Evolutionary conservation across 805 yeast genomes (phyloP), one percentile per base, ranked within the genome.

Genomic region (Priceomyces castillae): DNA sequence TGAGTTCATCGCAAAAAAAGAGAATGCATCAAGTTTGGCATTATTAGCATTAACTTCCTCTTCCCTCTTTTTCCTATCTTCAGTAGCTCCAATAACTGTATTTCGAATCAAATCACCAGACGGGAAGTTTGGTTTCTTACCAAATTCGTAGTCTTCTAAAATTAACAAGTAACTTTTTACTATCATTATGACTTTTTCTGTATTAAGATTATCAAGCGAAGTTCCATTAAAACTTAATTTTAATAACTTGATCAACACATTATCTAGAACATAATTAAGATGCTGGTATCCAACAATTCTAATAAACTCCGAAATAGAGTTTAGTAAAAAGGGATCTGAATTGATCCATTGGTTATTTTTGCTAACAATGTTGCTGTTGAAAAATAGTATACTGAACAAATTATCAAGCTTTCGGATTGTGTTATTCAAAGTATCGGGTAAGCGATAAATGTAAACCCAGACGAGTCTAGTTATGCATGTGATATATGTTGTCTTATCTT

Each of bases 371-470:
- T 52, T 59, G 10, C 59, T 54, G 42, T 71, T 76, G 40, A 76
- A 74, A 18, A 90, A 67, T 34, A 86, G 61, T 3, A 78, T 48
- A 39, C 77, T 75, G 44, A 84, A 80, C 26, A 94, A 65, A 2
- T 65, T 56, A 45, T 85, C 95, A 39, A 94, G 71, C 43, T 83
- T 84, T 54, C 90, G 83, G 2, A 90, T 81, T 0, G 96, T 90
- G 46, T 86, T 84, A 58, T 92, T 94, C 52, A 92, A 67, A 0
- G 97, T 85, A 52, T 95, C 99, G 0, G 95, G 79, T 50, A 90
- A 81, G 48, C 98, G 72, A 62, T 83, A 88, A 18, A 90, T 67
- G 58, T 86, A 94, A 0, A 90, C 95, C 99, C 99, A 94, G 0
- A 87, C 64, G 25, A 95, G 68, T 45, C 97, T 68, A 0, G 95